Conservation (phyloP, 257 asterid species). For the Solanum paucissectum region DNA sequence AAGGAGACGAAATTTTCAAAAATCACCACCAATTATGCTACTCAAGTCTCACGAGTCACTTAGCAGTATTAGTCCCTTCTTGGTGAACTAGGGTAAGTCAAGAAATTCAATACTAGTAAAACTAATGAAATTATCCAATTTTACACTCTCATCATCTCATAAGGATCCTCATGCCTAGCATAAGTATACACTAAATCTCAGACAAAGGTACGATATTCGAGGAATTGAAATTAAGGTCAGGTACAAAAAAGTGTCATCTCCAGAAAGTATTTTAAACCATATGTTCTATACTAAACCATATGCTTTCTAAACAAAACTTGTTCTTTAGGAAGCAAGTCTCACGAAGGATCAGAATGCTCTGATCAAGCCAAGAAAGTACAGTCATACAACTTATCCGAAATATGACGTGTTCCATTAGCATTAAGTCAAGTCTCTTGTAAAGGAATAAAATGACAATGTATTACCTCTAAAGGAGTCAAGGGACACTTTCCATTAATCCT, state of each 20-base stretch:
- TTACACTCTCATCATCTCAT: not conserved
- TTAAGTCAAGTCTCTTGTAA: not conserved
- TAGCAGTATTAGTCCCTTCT: not conserved
- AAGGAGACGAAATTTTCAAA: not conserved
- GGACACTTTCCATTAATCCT: slow-evolving; percentile 94
- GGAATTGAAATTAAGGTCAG: not conserved
- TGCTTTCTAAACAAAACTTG: not conserved
- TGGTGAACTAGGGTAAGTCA: not conserved
- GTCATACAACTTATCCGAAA: not conserved
- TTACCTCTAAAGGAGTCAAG: slow-evolving; percentile 90
- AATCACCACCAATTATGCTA: not conserved
- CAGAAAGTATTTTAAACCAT: not conserved
- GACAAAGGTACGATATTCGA: not conserved
- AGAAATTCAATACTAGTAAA: not conserved
- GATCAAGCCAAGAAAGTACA: not conserved
- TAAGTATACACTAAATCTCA: not conserved
- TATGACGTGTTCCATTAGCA: not conserved
- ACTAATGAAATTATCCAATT: not conserved
- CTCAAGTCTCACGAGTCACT: not conserved
- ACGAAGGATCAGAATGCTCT: not conserved
- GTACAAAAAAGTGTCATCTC: not conserved
- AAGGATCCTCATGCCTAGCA: not conserved
- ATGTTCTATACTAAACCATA: not conserved
- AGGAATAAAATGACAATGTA: not conserved
- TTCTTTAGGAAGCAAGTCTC: not conserved